Percentiles rank a stretch among this genome's conserved stretches.
Evolutionary conservation across 2,329 filamentous ascomycete species (phyloP).

Genomic region (Colletotrichum sojae): DNA sequence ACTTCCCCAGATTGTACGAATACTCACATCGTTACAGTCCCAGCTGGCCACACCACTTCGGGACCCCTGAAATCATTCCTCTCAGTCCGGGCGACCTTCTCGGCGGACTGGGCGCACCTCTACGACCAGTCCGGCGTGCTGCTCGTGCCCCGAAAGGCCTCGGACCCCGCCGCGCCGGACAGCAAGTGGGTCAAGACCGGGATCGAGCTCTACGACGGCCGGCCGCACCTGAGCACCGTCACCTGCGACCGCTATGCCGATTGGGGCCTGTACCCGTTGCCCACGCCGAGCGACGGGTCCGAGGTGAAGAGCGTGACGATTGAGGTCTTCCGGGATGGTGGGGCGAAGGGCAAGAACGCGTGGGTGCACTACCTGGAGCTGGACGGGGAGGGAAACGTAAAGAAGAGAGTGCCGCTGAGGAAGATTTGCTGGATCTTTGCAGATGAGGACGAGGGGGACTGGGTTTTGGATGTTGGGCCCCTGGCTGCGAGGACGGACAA

Average conservation of each 20-base stretch:
- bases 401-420: constrained; percentile 71
- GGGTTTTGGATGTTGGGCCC: constrained; percentile 75
- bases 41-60: constrained; percentile 53
- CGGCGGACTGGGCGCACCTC: constrained; percentile 66
- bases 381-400: constrained; percentile 49
- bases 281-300: constrained; percentile 44
- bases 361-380: constrained; percentile 78
- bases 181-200: constrained; percentile 85
- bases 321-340: constrained; percentile 62
- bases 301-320: constrained; percentile 54
- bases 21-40: constrained; percentile 36
- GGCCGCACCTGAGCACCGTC: constrained; percentile 77
- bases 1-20: constrained; percentile 17
- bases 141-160: constrained; percentile 53
- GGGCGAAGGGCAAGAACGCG: constrained; percentile 70
- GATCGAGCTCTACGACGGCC: constrained; percentile 77
- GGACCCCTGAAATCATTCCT: constrained; percentile 69
- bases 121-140: constrained; percentile 56
- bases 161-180: constrained; percentile 47
- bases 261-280: constrained; percentile 76
- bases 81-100: constrained; percentile 73
- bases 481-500: constrained; percentile 76
- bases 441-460: constrained; percentile 61
- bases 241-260: constrained; percentile 81
- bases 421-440: constrained; percentile 82